Base-by-base conservation (phyloP, 176 grass and related monocot species). In the Lolium rigidum region DNA sequence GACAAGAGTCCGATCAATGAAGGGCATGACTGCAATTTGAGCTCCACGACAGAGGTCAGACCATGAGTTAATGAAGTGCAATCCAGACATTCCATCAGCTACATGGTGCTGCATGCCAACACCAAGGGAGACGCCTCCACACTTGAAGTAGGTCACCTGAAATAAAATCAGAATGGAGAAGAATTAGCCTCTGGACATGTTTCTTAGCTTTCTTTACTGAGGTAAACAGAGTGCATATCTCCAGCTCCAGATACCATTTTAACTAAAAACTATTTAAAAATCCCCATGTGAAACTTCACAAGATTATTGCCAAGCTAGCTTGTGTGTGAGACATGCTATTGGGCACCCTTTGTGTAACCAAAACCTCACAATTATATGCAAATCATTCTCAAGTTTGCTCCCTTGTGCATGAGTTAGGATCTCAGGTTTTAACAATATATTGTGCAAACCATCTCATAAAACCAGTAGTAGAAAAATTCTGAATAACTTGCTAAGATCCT, bases 71-170 rank as follows among this genome's bases (percentile, higher is more conserved):
- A 98, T 95, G 85, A 98, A 95, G 65, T 93, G 95, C 66, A 93
- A 79, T 8, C 89, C 93, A 20, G 95, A 98, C 91, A 90, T 88
- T 71, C 95, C 95, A 15, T 98, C 95, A 0, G 93, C 93, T 0
- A 82, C 93, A 59, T 98, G 93, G 83, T 98, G 95, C 70, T 98
- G 95, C 93, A 95, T 91, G n/a, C 95, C 95, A 16, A 98, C 95
- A 26, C 95, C 95, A 70, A 98, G 83, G 44, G 91, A 93, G 22
- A 90, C 85, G 0, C 93, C 95, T 64, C 95, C 93, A 31, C 93
- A 98, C 82, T 95, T 98, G 82, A 98, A 98, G 70, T 95, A 78
- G 10, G 95, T 98, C 71, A 98, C 93, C 95, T 98, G 85, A 4
- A 80, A 35, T 20, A 70, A 49, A 13, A 49, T 22, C 24, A 77